phyloP scores from a whole-genome alignment of 2,329 filamentous ascomycete genomes.

The Fusarium phyllophilum region DNA sequence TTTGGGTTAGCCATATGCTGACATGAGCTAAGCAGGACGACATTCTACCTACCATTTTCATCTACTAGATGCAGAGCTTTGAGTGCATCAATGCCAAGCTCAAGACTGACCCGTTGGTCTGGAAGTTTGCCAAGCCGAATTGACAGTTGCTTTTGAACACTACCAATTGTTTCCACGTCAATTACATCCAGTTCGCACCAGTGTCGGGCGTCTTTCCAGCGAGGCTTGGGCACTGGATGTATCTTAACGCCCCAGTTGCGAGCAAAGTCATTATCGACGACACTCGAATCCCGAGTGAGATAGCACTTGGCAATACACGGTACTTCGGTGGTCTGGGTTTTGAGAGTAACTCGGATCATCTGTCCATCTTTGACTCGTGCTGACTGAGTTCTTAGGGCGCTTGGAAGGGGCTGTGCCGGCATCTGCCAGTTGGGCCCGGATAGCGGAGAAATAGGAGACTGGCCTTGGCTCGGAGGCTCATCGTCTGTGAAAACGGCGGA shows the following conservation, averaged over 20 bases:
- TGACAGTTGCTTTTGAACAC: neutral
- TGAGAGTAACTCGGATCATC: conserved; percentile 31
- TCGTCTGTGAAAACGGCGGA: conserved; percentile 10
- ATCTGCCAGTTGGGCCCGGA: conserved; percentile 5
- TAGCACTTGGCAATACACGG: conserved; percentile 33
- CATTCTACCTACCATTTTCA: conserved; percentile 22
- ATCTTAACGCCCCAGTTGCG: conserved; percentile 11
- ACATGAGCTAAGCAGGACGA: neutral
- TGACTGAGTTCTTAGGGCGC: neutral
- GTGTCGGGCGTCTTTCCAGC: conserved; percentile 16
- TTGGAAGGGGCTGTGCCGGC: conserved; percentile 5
- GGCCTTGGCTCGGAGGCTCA: conserved; percentile 9
- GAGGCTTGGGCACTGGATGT: conserved; percentile 8
- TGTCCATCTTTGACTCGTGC: conserved; percentile 29
- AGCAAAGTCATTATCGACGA: conserved; percentile 27
- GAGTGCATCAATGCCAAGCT: conserved; percentile 25
- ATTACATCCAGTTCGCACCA: conserved; percentile 28
- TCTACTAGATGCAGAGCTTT: conserved; percentile 19
- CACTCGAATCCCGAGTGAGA: conserved; percentile 8
- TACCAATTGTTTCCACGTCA: conserved; percentile 35
- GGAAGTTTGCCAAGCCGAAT: conserved; percentile 26
- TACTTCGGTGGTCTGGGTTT: conserved; percentile 16
- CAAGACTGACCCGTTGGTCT: conserved; percentile 15
- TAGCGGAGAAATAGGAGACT: conserved; percentile 22
- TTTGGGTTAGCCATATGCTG: neutral